Base-by-base conservation (phyloP, 208 protist species). In the Acanthamoeba divionensis region DNA sequence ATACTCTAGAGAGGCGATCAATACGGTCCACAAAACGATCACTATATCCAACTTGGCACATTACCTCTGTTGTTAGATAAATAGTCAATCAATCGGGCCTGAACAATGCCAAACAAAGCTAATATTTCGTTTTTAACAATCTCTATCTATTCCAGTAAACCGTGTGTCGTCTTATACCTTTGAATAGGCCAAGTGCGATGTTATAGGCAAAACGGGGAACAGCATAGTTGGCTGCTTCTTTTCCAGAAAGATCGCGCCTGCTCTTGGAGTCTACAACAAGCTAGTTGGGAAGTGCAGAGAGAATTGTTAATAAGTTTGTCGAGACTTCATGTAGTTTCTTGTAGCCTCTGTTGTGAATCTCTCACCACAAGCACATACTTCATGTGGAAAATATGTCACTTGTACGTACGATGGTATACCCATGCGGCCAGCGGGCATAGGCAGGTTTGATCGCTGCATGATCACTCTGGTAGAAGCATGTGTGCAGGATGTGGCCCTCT, bases 381-480 rank as follows among this genome's bases (percentile, higher is more conserved):
- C 2, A 41, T 41, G 36, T 41, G 5, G 36, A 41, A 6, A 41
- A 41, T 6, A 41, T 41, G 36, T 41, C 36, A 41, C 36, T 41
- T 41, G 21, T 36, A 38, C 52, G 52, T 48, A 86, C 77, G 33
- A 86, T 41, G 12, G 26, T 36, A 38, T 85, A 33, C 15, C 73
- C 86, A 38, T 15, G 47, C 60, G 86, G 86, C 29, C 54, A 86
- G 50, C 48, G 45, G 24, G 41, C 69, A 45, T 85, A 86, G 36
- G 24, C 18, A 12, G 86, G 86, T 15, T 52, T 24, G 44, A 90
- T 90, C 12, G 18, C 73, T 9, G 31, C 33, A 31, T 77, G 86
- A 48, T 90, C 86, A 26, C 63, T 57, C 86, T 90, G 66, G 44
- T 85, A 90, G 86, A 90, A 90, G 71, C 73, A 57, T 29, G 66